Evolutionary conservation across 768 basidiomycete species (phyloP).

Genomic region (Candolleomyces eurysporus): DNA sequence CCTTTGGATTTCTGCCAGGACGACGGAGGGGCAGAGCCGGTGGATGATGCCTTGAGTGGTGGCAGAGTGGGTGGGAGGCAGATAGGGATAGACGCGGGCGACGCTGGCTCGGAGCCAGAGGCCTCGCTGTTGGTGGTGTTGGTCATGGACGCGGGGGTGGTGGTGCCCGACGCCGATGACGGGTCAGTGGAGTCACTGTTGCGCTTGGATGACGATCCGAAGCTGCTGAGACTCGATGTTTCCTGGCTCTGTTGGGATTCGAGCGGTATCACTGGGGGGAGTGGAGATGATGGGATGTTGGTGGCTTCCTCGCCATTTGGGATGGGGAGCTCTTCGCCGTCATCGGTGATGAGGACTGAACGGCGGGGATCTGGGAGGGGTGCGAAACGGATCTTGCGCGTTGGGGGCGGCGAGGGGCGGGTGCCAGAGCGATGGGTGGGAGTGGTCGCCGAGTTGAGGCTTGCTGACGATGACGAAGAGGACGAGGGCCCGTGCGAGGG

Average conservation of each 20-base stretch:
- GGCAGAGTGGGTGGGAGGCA: conserved; percentile 7
- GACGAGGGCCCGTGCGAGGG: conserved; percentile 9
- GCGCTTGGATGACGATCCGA: conserved; percentile 21
- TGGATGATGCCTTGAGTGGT: conserved; percentile 6
- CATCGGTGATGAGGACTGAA: conserved; percentile 40
- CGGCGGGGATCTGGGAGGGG: conserved; percentile 78
- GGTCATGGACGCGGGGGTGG: conserved; percentile 17
- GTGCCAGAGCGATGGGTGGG: conserved; percentile 1
- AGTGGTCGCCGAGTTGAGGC: conserved; percentile 12
- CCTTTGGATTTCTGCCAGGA: conserved; percentile 27
- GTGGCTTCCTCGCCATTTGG: conserved; percentile 19
- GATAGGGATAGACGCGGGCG: conserved; percentile 7
- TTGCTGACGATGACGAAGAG: conserved; percentile 12
- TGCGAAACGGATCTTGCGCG: conserved; percentile 66
- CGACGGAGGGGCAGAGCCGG: conserved; percentile 17
- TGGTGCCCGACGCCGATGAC: conserved; percentile 19
- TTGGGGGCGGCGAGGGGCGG: conserved; percentile 18
- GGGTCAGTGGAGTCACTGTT: conserved; percentile 23
- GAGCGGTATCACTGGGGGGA: conserved; percentile 10
- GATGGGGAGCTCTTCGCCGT: conserved; percentile 40
- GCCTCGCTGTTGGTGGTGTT: conserved; percentile 21
- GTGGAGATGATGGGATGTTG: conserved; percentile 21
- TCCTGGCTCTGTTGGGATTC: conserved; percentile 8
- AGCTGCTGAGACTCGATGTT: conserved; percentile 18
- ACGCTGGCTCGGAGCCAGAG: conserved; percentile 6